These are phyloP conservation scores for Tricholoma flavovirens DNA, from an alignment of 768 basidiomycete species.

Conservation along the genomic window DNA sequence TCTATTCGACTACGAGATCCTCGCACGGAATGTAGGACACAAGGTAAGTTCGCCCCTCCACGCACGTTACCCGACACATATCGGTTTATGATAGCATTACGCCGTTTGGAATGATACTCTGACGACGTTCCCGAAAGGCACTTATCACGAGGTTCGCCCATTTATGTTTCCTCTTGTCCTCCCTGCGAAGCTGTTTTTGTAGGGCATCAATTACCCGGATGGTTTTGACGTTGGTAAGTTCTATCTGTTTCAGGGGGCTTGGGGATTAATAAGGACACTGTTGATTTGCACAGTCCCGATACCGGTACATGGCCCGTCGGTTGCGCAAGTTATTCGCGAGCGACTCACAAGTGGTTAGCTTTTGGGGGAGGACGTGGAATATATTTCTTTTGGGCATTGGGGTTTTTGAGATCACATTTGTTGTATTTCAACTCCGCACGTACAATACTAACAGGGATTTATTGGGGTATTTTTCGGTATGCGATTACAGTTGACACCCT, in stretches of 20 bases:
- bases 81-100: conserved; percentile 39
- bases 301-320: conserved; percentile 7
- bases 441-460: no score
- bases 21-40: conserved; percentile 41
- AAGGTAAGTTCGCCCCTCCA: conserved; percentile 17
- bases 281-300: conserved; percentile 4
- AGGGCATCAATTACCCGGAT: conserved; percentile 7
- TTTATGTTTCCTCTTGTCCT: no score
- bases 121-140: conserved; percentile 28
- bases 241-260: not conserved
- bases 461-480: no score
- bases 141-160: conserved; percentile 22
- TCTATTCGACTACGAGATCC: conserved; percentile 36
- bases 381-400: no score
- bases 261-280: not conserved
- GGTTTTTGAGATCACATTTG: no score
- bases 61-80: not conserved
- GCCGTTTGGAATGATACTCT: conserved; percentile 65
- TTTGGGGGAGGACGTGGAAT: not conserved
- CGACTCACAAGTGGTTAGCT: conserved; percentile 3
- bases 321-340: conserved; percentile 10
- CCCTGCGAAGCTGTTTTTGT: not conserved
- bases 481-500: no score
- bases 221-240: conserved; percentile 12
- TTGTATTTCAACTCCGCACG: no score